These are phyloP conservation scores for Epithele typhae DNA, from an alignment of 768 basidiomycete species.

Conservation along the genomic window DNA sequence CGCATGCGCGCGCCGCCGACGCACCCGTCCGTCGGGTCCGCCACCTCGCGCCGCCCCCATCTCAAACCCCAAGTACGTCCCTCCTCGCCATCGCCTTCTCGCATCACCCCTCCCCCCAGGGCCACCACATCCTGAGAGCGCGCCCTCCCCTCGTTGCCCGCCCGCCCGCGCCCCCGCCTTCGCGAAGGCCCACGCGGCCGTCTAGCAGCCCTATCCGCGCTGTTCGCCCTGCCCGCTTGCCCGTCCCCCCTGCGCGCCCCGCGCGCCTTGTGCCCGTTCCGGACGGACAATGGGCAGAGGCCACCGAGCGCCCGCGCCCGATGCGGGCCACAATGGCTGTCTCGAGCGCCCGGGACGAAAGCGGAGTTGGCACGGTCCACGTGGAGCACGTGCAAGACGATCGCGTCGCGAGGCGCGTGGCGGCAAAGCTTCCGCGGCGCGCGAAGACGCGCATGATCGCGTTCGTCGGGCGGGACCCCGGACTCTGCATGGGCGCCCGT, in stretches of 20 bases:
- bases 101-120: too few species aligned
- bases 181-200: too few species aligned
- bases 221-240: background rate
- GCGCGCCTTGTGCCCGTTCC: background rate
- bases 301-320: background rate
- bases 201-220: too few species aligned
- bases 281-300: constrained; percentile 10
- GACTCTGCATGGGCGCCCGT: background rate
- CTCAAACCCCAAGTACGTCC: too few species aligned
- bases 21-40: too few species aligned
- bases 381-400: constrained; percentile 13
- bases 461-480: constrained; percentile 5
- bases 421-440: constrained; percentile 7
- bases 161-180: too few species aligned
- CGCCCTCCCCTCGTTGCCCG: too few species aligned
- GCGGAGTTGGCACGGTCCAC: constrained; percentile 18
- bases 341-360: too few species aligned
- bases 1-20: too few species aligned
- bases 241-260: background rate
- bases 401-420: background rate
- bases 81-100: too few species aligned
- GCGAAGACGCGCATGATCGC: background rate
- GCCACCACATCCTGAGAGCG: too few species aligned
- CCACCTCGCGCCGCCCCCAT: too few species aligned
- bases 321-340: constrained; percentile 9